A percentile compares a stretch with the other conserved stretches of the same genome.
Evolutionary conservation across 805 yeast species (phyloP).

Genomic region (Komagataella pseudopastoris): DNA sequence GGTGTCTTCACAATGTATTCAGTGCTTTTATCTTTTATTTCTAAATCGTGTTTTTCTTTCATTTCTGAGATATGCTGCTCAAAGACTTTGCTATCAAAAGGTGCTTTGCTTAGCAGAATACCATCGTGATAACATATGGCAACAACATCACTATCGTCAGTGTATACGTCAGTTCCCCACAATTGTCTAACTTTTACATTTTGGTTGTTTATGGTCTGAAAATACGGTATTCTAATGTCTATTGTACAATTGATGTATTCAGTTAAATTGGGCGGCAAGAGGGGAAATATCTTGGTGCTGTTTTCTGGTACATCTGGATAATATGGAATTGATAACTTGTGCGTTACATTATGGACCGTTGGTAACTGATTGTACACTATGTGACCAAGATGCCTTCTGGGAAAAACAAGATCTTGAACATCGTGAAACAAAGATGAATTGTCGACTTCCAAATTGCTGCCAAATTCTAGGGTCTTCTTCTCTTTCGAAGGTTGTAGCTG

Average conservation of each 20-base stretch:
- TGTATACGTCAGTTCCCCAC: constrained; percentile 91
- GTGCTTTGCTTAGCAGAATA: constrained; percentile 26
- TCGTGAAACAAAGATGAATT: constrained; percentile 21
- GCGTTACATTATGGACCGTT: constrained; percentile 23
- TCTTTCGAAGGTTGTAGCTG: background rate
- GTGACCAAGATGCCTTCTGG: constrained; percentile 36
- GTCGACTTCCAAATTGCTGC: constrained; percentile 24
- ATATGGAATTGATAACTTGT: constrained; percentile 8
- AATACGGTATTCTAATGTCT: constrained; percentile 42
- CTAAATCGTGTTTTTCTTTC: constrained; percentile 13
- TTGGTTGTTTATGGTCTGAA: constrained; percentile 22
- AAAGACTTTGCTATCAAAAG: constrained; percentile 19
- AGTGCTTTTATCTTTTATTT: constrained; percentile 5
- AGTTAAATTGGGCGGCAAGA: constrained; percentile 16
- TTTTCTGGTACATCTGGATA: constrained; percentile 10
- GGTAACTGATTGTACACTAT: constrained; percentile 45
- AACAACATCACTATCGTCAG: constrained; percentile 85
- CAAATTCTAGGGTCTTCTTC: constrained; percentile 10
- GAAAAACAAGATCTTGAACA: constrained; percentile 5
- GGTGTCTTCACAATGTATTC: constrained; percentile 19
- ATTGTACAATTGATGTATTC: constrained; percentile 32
- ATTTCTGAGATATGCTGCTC: constrained; percentile 15
- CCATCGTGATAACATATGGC: constrained; percentile 70
- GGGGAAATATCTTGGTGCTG: constrained; percentile 17
- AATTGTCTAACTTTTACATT: constrained; percentile 36